A percentile compares a stretch with the other conserved stretches of the same genome.
Conservation (phyloP, 2,329 filamentous ascomycete genomes). For the Alternaria alternata region DNA sequence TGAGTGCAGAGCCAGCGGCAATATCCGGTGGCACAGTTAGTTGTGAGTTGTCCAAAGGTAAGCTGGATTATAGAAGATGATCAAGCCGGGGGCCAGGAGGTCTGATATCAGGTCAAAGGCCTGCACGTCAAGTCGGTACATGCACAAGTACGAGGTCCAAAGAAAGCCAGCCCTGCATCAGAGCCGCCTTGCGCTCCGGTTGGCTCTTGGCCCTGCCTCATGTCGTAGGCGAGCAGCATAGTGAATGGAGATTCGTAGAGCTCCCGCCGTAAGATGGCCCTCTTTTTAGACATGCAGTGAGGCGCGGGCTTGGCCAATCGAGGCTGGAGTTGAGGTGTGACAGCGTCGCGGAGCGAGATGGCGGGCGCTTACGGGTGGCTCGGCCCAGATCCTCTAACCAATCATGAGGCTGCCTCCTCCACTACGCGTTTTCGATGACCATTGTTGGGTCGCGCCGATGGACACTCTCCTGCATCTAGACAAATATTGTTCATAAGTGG, state of each 20-base stretch:
- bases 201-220: slow-evolving; percentile 37
- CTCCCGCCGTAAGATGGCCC: slow-evolving; percentile 38
- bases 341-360: slow-evolving; percentile 24
- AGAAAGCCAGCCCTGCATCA: slow-evolving; percentile 26
- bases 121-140: slow-evolving; percentile 28
- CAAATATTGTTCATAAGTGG: slow-evolving; percentile 16
- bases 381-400: slow-evolving; percentile 27
- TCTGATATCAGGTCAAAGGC: slow-evolving; percentile 38
- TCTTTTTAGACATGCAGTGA: slow-evolving; percentile 39
- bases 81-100: slow-evolving; percentile 32
- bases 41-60: slow-evolving; percentile 6
- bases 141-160: slow-evolving; percentile 36
- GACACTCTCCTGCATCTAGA: slow-evolving; percentile 18
- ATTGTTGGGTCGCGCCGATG: slow-evolving; percentile 13
- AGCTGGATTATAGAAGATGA: slow-evolving; percentile 2
- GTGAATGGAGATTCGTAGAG: slow-evolving; percentile 40
- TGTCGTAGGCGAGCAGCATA: slow-evolving; percentile 31
- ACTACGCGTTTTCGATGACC: slow-evolving; percentile 18
- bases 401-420: slow-evolving; percentile 28
- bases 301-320: slow-evolving; percentile 47
- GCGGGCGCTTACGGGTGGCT: slow-evolving; percentile 41
- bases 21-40: slow-evolving; percentile 6
- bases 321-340: slow-evolving; percentile 39
- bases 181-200: slow-evolving; percentile 37
- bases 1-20: not conserved